phyloP scores from a whole-genome alignment of 495 filamentous ascomycete species.

The Durotheca rogersii region DNA sequence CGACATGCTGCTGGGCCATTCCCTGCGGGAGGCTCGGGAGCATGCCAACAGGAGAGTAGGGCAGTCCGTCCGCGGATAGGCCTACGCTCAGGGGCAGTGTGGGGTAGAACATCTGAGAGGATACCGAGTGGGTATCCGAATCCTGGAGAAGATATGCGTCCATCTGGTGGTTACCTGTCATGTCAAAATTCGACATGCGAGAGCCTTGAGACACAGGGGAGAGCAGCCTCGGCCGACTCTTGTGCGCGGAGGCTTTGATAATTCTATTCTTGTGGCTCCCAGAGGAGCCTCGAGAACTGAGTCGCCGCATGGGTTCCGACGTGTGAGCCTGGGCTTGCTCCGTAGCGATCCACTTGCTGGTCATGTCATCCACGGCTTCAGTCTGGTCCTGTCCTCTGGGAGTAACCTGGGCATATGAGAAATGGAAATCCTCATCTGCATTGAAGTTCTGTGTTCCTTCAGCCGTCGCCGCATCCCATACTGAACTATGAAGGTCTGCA shows the following conservation, averaged over 20 bases:
- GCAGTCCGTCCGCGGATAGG: conserved; percentile 44
- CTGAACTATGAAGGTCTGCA: conserved; percentile 50
- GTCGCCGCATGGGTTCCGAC: conserved; percentile 51
- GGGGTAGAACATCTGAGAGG: conserved; percentile 43
- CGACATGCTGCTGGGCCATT: conserved; percentile 43
- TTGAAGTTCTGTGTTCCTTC: conserved; percentile 57
- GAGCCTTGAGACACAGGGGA: conserved; percentile 47
- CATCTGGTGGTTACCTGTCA: conserved; percentile 51
- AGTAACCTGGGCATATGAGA: conserved; percentile 51
- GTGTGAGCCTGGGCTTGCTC: conserved; percentile 35
- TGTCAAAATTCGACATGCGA: conserved; percentile 51
- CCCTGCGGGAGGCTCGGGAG: too few relatives aligned
- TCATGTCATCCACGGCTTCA: conserved; percentile 48
- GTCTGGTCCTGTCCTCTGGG: conserved; percentile 50
- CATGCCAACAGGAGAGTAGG: conserved; percentile 42
- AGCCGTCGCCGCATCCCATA: conserved; percentile 52
- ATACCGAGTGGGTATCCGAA: conserved; percentile 45
- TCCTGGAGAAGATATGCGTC: conserved; percentile 51
- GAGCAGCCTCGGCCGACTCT: conserved; percentile 46
- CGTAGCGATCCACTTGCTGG: conserved; percentile 45
- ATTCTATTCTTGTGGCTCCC: conserved; percentile 51
- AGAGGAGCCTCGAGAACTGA: conserved; percentile 49
- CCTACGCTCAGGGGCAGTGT: conserved; percentile 44
- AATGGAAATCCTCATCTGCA: conserved; percentile 52
- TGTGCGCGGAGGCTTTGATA: conserved; percentile 46